Conservation (phyloP, 2,329 filamentous ascomycete species). For the Metarhizium robertsii region DNA sequence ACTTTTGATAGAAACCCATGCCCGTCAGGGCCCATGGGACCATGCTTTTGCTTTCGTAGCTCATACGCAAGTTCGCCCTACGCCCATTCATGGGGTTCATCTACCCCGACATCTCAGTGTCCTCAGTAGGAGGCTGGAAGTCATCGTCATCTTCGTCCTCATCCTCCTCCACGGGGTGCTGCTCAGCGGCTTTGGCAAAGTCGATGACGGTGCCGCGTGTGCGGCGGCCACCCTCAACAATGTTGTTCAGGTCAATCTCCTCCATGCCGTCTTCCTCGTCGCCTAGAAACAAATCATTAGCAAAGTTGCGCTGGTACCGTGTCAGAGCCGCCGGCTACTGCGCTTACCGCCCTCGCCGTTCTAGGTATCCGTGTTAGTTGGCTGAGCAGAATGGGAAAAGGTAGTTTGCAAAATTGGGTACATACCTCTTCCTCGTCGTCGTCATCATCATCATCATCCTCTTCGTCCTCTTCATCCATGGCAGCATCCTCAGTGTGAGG, state of each 20-base stretch:
- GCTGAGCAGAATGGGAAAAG: background rate
- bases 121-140: constrained; percentile 53
- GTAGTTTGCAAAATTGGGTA: background rate
- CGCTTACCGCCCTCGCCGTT: constrained; percentile 20
- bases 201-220: constrained; percentile 90
- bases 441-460: constrained; percentile 55
- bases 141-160: constrained; percentile 73
- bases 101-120: constrained; percentile 56
- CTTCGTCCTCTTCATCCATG: constrained; percentile 70
- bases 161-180: constrained; percentile 65
- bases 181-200: constrained; percentile 80
- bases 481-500: constrained; percentile 42
- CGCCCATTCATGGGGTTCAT: background rate
- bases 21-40: background rate
- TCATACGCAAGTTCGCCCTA: background rate
- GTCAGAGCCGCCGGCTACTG: background rate
- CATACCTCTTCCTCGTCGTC: constrained; percentile 23
- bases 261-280: constrained; percentile 78
- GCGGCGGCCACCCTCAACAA: constrained; percentile 67
- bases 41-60: background rate
- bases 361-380: constrained; percentile 17
- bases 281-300: constrained; percentile 8
- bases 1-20: background rate
- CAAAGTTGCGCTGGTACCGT: background rate
- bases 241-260: constrained; percentile 85